phyloP scores from a whole-genome alignment of 352 stramenopile species.

The Globisporangium middletonii region DNA sequence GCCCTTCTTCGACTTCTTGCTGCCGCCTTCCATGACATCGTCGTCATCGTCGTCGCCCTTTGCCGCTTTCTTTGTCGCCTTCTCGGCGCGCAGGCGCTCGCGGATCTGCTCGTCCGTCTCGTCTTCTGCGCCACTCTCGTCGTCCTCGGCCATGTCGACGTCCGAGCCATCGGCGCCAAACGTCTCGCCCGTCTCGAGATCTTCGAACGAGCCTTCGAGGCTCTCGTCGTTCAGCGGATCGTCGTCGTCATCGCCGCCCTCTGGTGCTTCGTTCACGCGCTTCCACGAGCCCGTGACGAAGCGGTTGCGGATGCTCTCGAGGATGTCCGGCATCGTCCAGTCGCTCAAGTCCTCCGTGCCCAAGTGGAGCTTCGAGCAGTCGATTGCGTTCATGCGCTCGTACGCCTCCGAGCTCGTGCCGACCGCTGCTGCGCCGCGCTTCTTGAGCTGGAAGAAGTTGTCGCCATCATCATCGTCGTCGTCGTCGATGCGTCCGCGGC shows the following conservation, averaged over 20 bases:
- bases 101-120: conserved; percentile 82
- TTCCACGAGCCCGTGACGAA: conserved; percentile 98
- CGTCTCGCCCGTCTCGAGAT: conserved; percentile 93
- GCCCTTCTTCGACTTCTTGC: conserved; percentile 27
- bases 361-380: conserved; percentile 79
- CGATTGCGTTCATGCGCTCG: conserved; percentile 65
- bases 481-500: conserved; percentile 7
- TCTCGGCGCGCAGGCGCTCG: conserved; percentile 83
- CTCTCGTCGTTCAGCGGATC: conserved; percentile 81
- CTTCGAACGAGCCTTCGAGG: conserved; percentile 96
- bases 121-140: conserved; percentile 25
- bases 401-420: conserved; percentile 36
- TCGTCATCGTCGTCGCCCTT: conserved; percentile 55
- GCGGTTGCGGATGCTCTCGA: conserved; percentile 85
- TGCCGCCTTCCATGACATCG: conserved; percentile 20
- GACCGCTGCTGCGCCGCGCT: conserved; percentile 27
- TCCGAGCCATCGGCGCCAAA: conserved; percentile 27
- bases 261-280: conserved; percentile 34
- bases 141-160: neutral
- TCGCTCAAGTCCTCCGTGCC: conserved; percentile 63
- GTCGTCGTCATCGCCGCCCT: conserved; percentile 33
- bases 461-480: conserved; percentile 58
- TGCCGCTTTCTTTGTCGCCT: conserved; percentile 87
- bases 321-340: conserved; percentile 63
- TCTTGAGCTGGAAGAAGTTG: conserved; percentile 75